Conservation (phyloP, 371 early-diverging fungal species). For the Mortierella sp. region DNA sequence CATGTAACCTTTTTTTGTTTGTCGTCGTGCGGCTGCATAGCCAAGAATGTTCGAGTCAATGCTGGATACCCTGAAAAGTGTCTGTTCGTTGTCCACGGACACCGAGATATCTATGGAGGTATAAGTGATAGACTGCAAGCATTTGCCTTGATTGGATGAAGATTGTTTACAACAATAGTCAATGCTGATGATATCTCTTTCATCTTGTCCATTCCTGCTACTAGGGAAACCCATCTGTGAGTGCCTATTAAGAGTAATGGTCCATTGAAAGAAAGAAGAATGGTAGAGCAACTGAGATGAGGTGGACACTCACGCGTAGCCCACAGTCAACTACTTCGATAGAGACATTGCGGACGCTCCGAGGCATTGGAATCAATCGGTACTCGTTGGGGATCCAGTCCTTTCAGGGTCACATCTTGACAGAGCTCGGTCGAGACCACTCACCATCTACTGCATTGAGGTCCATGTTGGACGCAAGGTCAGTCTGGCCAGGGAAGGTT, state of each 20-base stretch:
- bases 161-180: background rate
- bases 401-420: conserved; percentile 68
- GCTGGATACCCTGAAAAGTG: conserved; percentile 58
- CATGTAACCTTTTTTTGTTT: background rate
- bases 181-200: background rate
- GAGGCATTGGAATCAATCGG: conserved; percentile 80
- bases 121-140: too few species aligned
- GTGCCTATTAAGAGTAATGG: too few species aligned
- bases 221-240: conserved; percentile 80
- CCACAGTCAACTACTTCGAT: conserved; percentile 63
- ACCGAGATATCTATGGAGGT: conserved; percentile 77
- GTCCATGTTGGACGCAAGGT: conserved; percentile 67
- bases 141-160: too few species aligned
- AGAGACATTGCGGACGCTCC: conserved; percentile 61
- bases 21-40: conserved; percentile 14
- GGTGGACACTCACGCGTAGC: too few species aligned
- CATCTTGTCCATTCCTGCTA: background rate
- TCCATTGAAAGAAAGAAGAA: too few species aligned
- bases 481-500: conserved; percentile 75
- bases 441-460: conserved; percentile 69
- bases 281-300: too few species aligned
- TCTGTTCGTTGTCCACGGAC: conserved; percentile 55
- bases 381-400: conserved; percentile 88
- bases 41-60: conserved; percentile 58
- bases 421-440: conserved; percentile 81